Conservation (phyloP, 148 eudicot species). For the Chenopodium formosanum region DNA sequence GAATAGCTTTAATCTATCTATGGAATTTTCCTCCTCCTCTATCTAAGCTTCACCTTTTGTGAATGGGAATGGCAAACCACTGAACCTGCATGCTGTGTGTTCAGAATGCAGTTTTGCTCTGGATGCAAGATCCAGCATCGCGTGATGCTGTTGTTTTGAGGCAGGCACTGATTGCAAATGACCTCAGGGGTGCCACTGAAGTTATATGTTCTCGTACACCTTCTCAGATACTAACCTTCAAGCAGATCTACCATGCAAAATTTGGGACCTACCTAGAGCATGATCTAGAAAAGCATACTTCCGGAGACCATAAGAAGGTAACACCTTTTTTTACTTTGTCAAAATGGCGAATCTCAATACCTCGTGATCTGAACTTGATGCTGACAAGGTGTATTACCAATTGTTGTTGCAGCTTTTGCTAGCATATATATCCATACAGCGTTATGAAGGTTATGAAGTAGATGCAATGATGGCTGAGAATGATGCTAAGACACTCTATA, state of each 20-base stretch:
- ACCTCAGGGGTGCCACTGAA: slow-evolving; percentile 64
- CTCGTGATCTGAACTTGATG: neutral
- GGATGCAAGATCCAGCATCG: slow-evolving; percentile 73
- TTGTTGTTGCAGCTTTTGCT: slow-evolving; percentile 56
- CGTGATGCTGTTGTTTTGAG: slow-evolving; percentile 74
- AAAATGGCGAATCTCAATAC: neutral
- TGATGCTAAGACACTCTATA: slow-evolving; percentile 74
- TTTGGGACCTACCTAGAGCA: slow-evolving; percentile 65
- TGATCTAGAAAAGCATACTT: slow-evolving; percentile 52
- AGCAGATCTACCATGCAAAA: slow-evolving; percentile 49
- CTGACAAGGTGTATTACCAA: neutral
- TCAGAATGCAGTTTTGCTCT: slow-evolving; percentile 63
- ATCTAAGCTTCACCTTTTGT: neutral
- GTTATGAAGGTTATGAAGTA: slow-evolving; percentile 80
- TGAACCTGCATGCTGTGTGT: neutral
- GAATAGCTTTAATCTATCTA: neutral
- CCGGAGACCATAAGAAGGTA: slow-evolving; percentile 74
- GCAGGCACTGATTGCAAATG: slow-evolving; percentile 44
- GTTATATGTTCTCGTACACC: slow-evolving; percentile 80
- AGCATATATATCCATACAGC: slow-evolving; percentile 48
- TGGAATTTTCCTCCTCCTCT: neutral
- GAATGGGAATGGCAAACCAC: neutral
- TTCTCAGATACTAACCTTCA: slow-evolving; percentile 61
- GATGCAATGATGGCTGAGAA: slow-evolving; percentile 52
- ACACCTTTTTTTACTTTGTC: neutral